Evolutionary conservation across 2,329 filamentous ascomycete species (phyloP), one percentile per base, ranked within the genome.

Genomic region (Xylaria sp.): DNA sequence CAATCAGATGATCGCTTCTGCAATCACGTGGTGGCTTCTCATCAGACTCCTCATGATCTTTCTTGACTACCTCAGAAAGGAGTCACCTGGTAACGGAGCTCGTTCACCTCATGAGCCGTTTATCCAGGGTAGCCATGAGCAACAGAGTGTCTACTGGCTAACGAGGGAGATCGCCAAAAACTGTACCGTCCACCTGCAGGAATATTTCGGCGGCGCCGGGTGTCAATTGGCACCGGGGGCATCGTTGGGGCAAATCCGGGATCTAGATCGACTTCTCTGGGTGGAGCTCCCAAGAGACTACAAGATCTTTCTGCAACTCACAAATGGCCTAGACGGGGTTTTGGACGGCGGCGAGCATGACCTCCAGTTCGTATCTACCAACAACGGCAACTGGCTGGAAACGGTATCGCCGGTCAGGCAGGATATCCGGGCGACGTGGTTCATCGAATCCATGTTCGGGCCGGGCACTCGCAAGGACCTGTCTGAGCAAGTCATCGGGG

Each of bases 371-470:
- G 6, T 54, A 5, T 32, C 64, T 12, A 30, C 57, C 9, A 30
- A 65, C 19, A 42, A 17, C 51, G 19, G 24, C 5, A 6, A 27
- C n/a, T 61, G 14, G 39, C 19, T 9, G 27, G 32, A 9, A 27
- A 19, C 32, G 2, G 21, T 36, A 48, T 19, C n/a, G 42, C 11
- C 4, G 19, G 6, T 36, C n/a, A 1, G 4, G 21, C 48, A 34
- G 19, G 21, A 17, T 14, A 39, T 50, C 4, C 27, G 59, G 21
- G 12, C 8, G 12, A 50, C 19, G 14, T 65, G 58, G 39, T 9
- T 65, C 0, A 14, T 65, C 5, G 64, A 65, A 3, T 36, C 64
- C 19, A 7, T 65, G 24, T 56, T 61, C 19, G 64, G 64, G 4
- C 30, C 39, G 1, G 50, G 45, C 9, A 39, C 17, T 21, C 32